A percentile compares a stretch with the other conserved stretches of the same genome.
Evolutionary conservation across 768 basidiomycete species (phyloP).

Genomic region (Panellus pusillus): DNA sequence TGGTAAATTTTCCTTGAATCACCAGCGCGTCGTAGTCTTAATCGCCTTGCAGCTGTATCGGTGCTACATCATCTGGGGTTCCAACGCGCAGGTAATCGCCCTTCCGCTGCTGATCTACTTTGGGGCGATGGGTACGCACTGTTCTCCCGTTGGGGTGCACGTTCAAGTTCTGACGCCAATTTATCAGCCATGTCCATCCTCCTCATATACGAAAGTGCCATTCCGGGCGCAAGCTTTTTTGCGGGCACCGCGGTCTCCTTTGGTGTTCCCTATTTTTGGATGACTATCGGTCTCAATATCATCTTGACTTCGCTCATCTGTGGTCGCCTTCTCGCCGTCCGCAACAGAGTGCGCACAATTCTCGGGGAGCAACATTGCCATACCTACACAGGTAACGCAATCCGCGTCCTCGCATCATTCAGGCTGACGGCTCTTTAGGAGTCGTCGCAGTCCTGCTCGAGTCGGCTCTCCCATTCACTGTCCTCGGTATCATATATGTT

Average conservation of each 20-base stretch:
- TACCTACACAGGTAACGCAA: conserved; percentile 26
- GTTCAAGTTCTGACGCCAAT: background rate
- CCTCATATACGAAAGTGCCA: conserved; percentile 29
- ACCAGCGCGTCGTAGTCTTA: background rate
- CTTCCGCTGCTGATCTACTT: conserved; percentile 26
- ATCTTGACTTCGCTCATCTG: conserved; percentile 33
- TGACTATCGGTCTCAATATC: conserved; percentile 33
- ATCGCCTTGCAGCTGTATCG: conserved; percentile 33
- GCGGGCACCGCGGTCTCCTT: conserved; percentile 27
- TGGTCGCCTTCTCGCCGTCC: conserved; percentile 25
- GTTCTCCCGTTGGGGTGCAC: background rate
- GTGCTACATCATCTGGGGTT: conserved; percentile 35
- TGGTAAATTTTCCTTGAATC: conserved; percentile 26
- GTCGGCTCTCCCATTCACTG: conserved; percentile 31
- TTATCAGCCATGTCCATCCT: conserved; percentile 30
- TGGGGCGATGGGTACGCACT: conserved; percentile 22
- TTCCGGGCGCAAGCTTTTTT: conserved; percentile 31
- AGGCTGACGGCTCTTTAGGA: background rate
- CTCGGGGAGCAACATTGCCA: conserved; percentile 26
- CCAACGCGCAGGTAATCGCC: conserved; percentile 12
- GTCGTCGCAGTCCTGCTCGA: conserved; percentile 32
- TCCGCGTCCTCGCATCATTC: background rate
- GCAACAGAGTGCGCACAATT: conserved; percentile 20
- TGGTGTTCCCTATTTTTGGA: conserved; percentile 32
- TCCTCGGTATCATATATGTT: conserved; percentile 30